Base-by-base conservation (phyloP, 2,329 filamentous ascomycete species). In the Metarhizium guizhouense region DNA sequence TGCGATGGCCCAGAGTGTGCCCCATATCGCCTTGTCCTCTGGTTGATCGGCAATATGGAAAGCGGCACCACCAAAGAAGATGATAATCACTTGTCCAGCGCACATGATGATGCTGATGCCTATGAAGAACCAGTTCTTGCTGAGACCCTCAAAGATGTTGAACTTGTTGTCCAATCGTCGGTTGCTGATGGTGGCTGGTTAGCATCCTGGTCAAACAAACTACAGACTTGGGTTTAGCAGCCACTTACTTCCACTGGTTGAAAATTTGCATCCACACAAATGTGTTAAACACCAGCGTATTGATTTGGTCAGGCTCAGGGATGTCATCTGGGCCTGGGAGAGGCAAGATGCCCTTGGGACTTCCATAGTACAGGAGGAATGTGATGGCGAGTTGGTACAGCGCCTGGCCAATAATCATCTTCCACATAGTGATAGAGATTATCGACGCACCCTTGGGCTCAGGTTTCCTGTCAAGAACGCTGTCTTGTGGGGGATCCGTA, bases 251-350 rank as follows among this genome's bases (percentile, higher is more conserved):
- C 81, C 95, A 89, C 68, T 95, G 88, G 72, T 97, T 97, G 77
- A 97, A 97, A 64, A 97, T 95, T 65, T 97, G 93, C 92, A 97
- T 96, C 93, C 93, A 97, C 54, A 96, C 93, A 68, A 97, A 97
- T 0, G 90, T 94, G 76, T 97, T 97, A 80, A 97, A 97, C 7
- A 97, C 88, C 51, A 97, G 79, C 3, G 91, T 95, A 55, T 84
- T 77, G 57, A 95, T 78, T 63, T 88, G 78, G 1, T 67, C 70
- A 1, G 50, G 29, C 0, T 50, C 54, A 8, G 64, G 66, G 4
- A 61, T 67, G 14, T 78, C 68, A 62, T 85, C 83, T 8, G 49
- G 55, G 14, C 75, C 75, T n/a, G 90, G 76, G 38, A 64, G 60
- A 5, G 64, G 67, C 34, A 61, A 58, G 6, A 69, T 63, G 11